Percentiles rank a stretch among this genome's conserved stretches.
Conservation (phyloP, 164 flowering plant genomes). For the Amborella trichopoda region DNA sequence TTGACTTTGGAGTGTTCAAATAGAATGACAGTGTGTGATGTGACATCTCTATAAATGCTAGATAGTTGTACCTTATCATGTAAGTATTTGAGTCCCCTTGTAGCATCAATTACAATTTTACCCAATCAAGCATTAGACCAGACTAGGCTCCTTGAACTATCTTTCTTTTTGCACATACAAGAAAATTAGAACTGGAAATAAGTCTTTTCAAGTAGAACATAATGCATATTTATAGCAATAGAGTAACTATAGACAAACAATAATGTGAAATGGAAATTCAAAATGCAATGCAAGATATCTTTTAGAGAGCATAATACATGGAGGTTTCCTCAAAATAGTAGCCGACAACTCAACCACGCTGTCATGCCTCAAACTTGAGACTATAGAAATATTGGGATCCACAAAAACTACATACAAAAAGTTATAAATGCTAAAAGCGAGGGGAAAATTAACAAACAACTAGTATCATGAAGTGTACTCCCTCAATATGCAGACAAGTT, state of each 20-base stretch:
- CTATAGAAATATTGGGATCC: slow-evolving; percentile 48
- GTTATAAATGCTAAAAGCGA: too few relatives aligned
- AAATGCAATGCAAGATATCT: slow-evolving; percentile 86
- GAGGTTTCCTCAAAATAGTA: slow-evolving; percentile 76
- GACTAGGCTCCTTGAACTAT: slow-evolving; percentile 99
- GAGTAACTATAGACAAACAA: too few relatives aligned
- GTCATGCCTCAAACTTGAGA: slow-evolving; percentile 74
- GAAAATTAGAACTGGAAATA: background rate
- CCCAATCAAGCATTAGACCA: slow-evolving; percentile 93
- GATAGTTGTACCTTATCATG: slow-evolving; percentile 89
- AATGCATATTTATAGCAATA: too few relatives aligned
- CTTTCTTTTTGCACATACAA: slow-evolving; percentile 52
- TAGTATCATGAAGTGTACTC: too few relatives aligned
- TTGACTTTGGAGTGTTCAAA: slow-evolving; percentile 95
- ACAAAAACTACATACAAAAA: background rate
- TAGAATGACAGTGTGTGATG: slow-evolving; percentile 89
- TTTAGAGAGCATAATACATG: slow-evolving; percentile 86
- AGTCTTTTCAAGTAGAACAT: too few relatives aligned
- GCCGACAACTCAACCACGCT: slow-evolving; percentile 78
- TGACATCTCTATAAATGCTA: slow-evolving; percentile 85
- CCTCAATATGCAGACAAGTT: too few relatives aligned
- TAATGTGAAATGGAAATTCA: too few relatives aligned
- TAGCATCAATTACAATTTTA: slow-evolving; percentile 92
- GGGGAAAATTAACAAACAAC: too few relatives aligned
- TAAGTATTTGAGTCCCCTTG: slow-evolving; percentile 81